Evolutionary conservation across 1,284 basidiomycete genomes (phyloP), one percentile per base, ranked within the genome.

Genomic region (Apiotrichum sp.): DNA sequence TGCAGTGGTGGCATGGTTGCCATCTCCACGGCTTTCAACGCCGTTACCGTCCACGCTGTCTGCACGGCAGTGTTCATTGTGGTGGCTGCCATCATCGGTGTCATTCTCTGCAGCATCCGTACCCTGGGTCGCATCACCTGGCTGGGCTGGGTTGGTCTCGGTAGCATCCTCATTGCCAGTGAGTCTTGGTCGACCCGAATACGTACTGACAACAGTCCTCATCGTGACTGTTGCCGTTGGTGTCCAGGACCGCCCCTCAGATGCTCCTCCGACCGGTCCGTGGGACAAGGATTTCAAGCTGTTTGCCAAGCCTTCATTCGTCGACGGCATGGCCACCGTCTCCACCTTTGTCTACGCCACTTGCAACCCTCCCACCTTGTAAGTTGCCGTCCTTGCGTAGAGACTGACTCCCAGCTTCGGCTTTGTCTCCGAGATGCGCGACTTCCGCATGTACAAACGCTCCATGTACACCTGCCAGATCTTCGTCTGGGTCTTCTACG

Each of bases 1-100:
- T 60, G 63, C 11, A 65, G 65, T 0, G 41, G 32, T 16, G 57
- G 42, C 47, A 57, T 69, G 55, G 55, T 77, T 41, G 64, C 67
- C 11, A 60, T 76, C 36, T 70, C 75, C 1, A 71, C 73, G 47
- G 75, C 76, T 0, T 61, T 78, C 48, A 77, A 78, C 65, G 71
- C 77, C 16, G 61, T 78, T 32, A 35, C 41, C 11, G 40, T 45
- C 4, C 71, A 76, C 59, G 72, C 61, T 3, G 66, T 69, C 2
- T 76, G 74, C 58, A 75, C 74, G 3, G 68, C 71, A 41, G 69
- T 69, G n/a, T 75, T 70, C 45, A 66, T 68, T 22, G 65, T 63
- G 14, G 67, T 75, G 41, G 65, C 63, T 6, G 59, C 64, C 10
- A 57, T 72, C 53, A 50, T 67, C 16, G 58, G 61, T 13, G 63